These are phyloP conservation scores for Russula vinacea DNA, from an alignment of 768 basidiomycete species.

Conservation along the genomic window DNA sequence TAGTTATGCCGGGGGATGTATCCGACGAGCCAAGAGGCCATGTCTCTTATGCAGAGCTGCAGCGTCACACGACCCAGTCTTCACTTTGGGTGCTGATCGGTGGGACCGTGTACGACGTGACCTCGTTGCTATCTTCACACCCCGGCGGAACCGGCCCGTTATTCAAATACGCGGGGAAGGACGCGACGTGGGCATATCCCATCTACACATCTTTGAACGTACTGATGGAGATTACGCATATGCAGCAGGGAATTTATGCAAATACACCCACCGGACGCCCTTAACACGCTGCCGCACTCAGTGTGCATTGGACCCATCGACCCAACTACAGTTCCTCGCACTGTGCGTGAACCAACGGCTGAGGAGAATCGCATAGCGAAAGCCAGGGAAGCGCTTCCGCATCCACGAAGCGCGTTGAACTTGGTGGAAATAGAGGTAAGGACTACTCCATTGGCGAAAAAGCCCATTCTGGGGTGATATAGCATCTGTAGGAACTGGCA, in stretches of 20 bases:
- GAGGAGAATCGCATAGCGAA: conserved; percentile 35
- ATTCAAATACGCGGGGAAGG: conserved; percentile 84
- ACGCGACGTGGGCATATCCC: conserved; percentile 64
- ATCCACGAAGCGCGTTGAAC: conserved; percentile 34
- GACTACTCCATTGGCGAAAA: background rate
- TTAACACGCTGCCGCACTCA: conserved; percentile 31
- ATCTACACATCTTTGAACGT: conserved; percentile 1
- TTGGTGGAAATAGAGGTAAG: conserved; percentile 35
- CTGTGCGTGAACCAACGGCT: conserved; percentile 29
- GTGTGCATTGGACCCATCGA: conserved; percentile 36
- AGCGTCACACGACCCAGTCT: conserved; percentile 19
- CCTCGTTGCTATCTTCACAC: conserved; percentile 27
- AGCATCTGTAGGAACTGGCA: conserved; percentile 30
- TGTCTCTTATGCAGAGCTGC: conserved; percentile 23
- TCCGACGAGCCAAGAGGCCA: conserved; percentile 4
- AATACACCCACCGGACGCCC: conserved; percentile 27
- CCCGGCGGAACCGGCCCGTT: conserved; percentile 80
- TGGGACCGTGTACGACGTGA: conserved; percentile 27
- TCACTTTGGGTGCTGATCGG: conserved; percentile 16
- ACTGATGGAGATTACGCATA: conserved; percentile 9
- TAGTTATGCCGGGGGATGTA: background rate
- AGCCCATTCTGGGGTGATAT: background rate
- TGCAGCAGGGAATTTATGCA: conserved; percentile 30
- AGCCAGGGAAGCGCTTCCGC: conserved; percentile 32
- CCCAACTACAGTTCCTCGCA: conserved; percentile 31